These are phyloP conservation scores for Venustampulla echinocandica DNA, from an alignment of 495 filamentous ascomycete species.

Conservation along the genomic window DNA sequence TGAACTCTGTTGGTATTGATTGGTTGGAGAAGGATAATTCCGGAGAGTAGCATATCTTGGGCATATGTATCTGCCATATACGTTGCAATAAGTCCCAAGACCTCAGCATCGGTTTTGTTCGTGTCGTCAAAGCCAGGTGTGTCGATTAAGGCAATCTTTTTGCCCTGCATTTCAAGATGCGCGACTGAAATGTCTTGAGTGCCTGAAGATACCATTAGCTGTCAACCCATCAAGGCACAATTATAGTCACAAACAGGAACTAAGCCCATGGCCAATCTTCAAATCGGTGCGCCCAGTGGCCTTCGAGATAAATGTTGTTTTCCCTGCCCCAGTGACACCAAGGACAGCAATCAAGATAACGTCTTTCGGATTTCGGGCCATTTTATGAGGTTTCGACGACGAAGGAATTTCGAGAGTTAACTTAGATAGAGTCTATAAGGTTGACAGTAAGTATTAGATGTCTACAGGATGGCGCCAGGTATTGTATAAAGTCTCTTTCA, in stretches of 20 bases:
- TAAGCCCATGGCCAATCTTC: no score
- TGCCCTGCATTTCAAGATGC: not conserved
- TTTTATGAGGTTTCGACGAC: not conserved
- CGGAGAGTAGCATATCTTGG: not conserved
- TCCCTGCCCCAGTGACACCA: conserved; percentile 30
- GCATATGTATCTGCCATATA: not conserved
- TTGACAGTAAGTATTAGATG: no score
- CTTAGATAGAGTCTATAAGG: not conserved
- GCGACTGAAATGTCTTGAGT: no score
- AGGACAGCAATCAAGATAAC: conserved; percentile 23
- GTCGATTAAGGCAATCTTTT: not conserved
- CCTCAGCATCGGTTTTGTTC: not conserved
- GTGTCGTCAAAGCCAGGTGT: not conserved
- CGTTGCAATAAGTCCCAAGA: not conserved
- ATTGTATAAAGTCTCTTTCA: no score
- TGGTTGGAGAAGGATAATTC: not conserved
- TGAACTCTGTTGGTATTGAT: not conserved
- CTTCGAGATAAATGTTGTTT: conserved; percentile 27
- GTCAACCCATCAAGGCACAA: no score
- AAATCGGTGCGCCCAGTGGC: not conserved
- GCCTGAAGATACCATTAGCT: no score
- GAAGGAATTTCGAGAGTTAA: not conserved
- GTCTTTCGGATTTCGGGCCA: not conserved
- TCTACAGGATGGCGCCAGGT: no score
- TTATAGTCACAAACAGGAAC: no score